phyloP scores from a whole-genome alignment of 331 rosid genomes.

The Stylosanthes scabra region DNA sequence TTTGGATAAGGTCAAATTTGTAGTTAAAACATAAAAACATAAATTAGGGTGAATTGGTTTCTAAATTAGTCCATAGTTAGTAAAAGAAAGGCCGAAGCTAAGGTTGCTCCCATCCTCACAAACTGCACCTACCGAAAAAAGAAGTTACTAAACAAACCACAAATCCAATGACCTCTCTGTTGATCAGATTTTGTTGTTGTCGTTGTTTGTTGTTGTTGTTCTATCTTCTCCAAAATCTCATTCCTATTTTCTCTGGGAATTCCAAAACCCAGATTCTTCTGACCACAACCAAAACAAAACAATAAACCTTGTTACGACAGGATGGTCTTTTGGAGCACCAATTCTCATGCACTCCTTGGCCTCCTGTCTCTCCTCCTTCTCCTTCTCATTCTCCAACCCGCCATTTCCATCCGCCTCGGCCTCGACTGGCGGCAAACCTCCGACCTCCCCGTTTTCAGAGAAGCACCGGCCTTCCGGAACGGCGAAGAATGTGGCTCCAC shows the following conservation, averaged over 20 bases:
- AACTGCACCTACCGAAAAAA: background rate
- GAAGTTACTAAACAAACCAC: background rate
- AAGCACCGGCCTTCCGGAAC: conserved; percentile 65
- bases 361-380: conserved; percentile 65
- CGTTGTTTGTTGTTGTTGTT: background rate
- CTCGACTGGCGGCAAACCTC: conserved; percentile 25
- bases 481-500: conserved; percentile 50
- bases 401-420: conserved; percentile 48
- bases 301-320: conserved; percentile 36
- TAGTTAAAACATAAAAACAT: too few species aligned
- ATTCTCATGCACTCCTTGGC: conserved; percentile 50
- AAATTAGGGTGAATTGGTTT: background rate
- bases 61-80: conserved; percentile 49
- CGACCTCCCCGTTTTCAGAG: conserved; percentile 45
- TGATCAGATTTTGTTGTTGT: conserved; percentile 31
- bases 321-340: conserved; percentile 64
- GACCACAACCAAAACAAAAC: background rate
- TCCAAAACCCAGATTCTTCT: conserved; percentile 29
- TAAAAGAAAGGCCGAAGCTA: conserved; percentile 48
- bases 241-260: conserved; percentile 16
- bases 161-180: conserved; percentile 16
- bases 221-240: background rate
- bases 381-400: conserved; percentile 33
- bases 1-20: background rate
- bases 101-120: conserved; percentile 46